phyloP scores from a whole-genome alignment of 805 yeast genomes.

The Metschnikowia colocasiae region DNA sequence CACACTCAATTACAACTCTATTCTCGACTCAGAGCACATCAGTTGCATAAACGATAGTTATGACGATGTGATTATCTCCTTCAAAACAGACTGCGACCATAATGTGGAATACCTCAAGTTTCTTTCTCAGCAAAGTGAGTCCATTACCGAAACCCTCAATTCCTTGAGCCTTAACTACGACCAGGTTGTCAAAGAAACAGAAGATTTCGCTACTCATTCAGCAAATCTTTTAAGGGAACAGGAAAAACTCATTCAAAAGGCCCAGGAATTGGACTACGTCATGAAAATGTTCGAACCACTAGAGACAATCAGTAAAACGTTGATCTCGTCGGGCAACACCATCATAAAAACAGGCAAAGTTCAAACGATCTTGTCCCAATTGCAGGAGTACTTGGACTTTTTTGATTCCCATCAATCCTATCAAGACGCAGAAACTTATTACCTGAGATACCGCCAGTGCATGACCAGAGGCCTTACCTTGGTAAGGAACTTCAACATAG shows the following conservation, averaged over 20 bases:
- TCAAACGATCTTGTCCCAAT: conserved; percentile 44
- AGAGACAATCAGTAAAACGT: conserved; percentile 62
- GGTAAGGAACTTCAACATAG: conserved; percentile 60
- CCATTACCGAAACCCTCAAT: conserved; percentile 44
- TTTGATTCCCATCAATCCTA: conserved; percentile 48
- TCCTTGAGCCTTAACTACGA: conserved; percentile 50
- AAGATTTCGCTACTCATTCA: conserved; percentile 58
- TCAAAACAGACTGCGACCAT: conserved; percentile 28
- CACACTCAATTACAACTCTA: conserved; percentile 40
- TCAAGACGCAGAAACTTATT: conserved; percentile 66
- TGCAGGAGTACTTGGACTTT: conserved; percentile 68
- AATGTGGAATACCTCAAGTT: conserved; percentile 20
- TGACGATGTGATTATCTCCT: conserved; percentile 31
- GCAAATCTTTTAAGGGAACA: conserved; percentile 48
- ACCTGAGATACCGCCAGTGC: conserved; percentile 74
- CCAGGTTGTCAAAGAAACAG: conserved; percentile 58
- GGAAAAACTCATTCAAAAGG: conserved; percentile 37
- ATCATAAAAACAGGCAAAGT: conserved; percentile 45
- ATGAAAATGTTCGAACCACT: conserved; percentile 65
- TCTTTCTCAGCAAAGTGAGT: conserved; percentile 45
- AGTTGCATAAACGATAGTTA: conserved; percentile 35
- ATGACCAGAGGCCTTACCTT: conserved; percentile 76
- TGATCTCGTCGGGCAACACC: conserved; percentile 65
- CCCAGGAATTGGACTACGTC: conserved; percentile 43
- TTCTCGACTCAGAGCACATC: conserved; percentile 41